Percentiles rank a stretch among this genome's conserved stretches.
Evolutionary conservation across 2,329 filamentous ascomycete species (phyloP).

Genomic region (Ophiostoma perfectum): DNA sequence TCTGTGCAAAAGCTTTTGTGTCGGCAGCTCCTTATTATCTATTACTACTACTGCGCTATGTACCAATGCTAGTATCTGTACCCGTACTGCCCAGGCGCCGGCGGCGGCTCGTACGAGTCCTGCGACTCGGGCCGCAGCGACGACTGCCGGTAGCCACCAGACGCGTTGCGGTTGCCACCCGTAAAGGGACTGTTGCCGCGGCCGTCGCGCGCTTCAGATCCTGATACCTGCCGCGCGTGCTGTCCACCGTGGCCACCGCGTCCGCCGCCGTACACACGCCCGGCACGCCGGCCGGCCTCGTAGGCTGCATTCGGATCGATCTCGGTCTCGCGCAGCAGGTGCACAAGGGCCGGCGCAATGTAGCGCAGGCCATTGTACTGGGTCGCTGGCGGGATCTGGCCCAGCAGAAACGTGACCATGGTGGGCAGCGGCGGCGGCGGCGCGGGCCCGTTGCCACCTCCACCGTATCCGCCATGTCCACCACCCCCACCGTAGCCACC

Average conservation of each 20-base stretch:
- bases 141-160: conserved; percentile 47
- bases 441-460: conserved; percentile 22
- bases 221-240: not conserved
- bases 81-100: conserved; percentile 26
- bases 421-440: conserved; percentile 64
- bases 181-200: conserved; percentile 41
- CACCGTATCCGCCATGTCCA: conserved; percentile 29
- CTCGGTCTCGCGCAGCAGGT: conserved; percentile 62
- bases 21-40: too few species aligned
- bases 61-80: conserved; percentile 10
- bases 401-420: conserved; percentile 58
- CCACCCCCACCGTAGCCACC: conserved; percentile 34
- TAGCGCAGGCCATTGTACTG: conserved; percentile 68
- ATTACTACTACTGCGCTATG: not conserved
- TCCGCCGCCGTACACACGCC: conserved; percentile 20
- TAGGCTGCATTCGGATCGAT: conserved; percentile 52
- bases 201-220: conserved; percentile 30
- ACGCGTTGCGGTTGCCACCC: conserved; percentile 29
- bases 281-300: conserved; percentile 35
- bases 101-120: conserved; percentile 40
- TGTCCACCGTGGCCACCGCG: not conserved
- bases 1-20: too few species aligned
- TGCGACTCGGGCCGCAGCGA: conserved; percentile 47
- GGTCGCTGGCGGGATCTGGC: conserved; percentile 67
- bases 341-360: conserved; percentile 64